These are phyloP conservation scores for Stagonosporopsis vannaccii DNA, from an alignment of 2,329 filamentous ascomycete species.

Conservation along the genomic window DNA sequence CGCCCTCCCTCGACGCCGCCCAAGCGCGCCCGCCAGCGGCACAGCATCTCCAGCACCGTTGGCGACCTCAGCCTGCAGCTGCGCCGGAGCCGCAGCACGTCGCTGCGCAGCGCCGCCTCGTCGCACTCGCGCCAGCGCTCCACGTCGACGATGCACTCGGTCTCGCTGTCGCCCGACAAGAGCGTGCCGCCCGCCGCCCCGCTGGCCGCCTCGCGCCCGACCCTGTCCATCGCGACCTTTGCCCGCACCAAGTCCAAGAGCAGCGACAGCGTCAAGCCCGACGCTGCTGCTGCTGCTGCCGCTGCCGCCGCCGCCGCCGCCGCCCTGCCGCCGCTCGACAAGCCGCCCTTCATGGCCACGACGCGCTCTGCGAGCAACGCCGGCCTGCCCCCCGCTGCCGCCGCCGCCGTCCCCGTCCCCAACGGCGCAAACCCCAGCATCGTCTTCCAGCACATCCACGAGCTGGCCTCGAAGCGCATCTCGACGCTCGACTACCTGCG, in stretches of 20 bases:
- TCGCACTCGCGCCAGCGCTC: slow-evolving; percentile 43
- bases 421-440: slow-evolving; percentile 59
- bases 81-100: slow-evolving; percentile 50
- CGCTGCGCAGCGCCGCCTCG: slow-evolving; percentile 51
- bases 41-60: slow-evolving; percentile 46
- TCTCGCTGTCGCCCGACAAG: slow-evolving; percentile 49
- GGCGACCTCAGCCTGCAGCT: slow-evolving; percentile 50
- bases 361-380: slow-evolving; percentile 17
- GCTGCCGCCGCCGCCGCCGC: too few relatives aligned
- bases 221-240: slow-evolving; percentile 50
- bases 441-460: slow-evolving; percentile 75
- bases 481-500: slow-evolving; percentile 91
- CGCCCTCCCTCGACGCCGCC: slow-evolving; percentile 14
- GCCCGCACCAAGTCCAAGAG: slow-evolving; percentile 47
- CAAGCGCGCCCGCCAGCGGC: slow-evolving; percentile 38
- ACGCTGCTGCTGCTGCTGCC: too few relatives aligned
- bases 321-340: slow-evolving; percentile 28
- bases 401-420: slow-evolving; percentile 36
- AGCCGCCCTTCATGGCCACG: slow-evolving; percentile 18
- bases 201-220: slow-evolving; percentile 36
- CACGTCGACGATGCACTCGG: slow-evolving; percentile 39
- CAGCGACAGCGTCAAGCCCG: slow-evolving; percentile 42
- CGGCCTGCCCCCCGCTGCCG: slow-evolving; percentile 35
- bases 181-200: slow-evolving; percentile 24
- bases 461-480: slow-evolving; percentile 89